phyloP scores from a whole-genome alignment of 352 stramenopile genomes.

The Globisporangium solare region DNA sequence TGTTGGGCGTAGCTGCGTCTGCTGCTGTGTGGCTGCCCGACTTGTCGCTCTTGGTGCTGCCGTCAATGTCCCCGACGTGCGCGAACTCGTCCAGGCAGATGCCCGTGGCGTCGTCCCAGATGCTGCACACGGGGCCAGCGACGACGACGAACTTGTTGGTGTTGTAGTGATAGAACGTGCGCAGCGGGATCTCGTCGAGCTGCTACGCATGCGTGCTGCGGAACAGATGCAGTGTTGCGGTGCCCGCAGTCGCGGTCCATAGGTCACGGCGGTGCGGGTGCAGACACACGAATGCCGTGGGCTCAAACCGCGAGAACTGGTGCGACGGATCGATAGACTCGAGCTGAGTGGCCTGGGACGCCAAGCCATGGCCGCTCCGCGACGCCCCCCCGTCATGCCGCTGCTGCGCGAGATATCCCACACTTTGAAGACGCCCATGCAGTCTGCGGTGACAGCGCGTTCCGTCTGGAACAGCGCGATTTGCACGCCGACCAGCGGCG shows the following conservation, averaged over 20 bases:
- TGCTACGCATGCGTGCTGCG: constrained; percentile 54
- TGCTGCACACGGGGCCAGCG: constrained; percentile 47
- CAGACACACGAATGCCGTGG: constrained; percentile 52
- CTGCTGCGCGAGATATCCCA: constrained; percentile 72
- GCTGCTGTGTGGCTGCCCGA: constrained; percentile 1
- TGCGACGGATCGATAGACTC: constrained; percentile 59
- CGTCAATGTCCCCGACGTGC: constrained; percentile 27
- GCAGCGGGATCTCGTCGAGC: constrained; percentile 63
- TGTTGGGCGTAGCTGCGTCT: constrained; percentile 13
- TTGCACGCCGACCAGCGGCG: constrained; percentile 70
- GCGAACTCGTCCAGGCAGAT: constrained; percentile 53
- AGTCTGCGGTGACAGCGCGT: constrained; percentile 75
- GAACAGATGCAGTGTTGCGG: constrained; percentile 51
- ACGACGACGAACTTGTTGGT: constrained; percentile 70
- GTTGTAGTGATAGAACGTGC: constrained; percentile 67
- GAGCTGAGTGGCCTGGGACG: constrained; percentile 52
- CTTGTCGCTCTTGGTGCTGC: not conserved
- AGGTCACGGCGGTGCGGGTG: constrained; percentile 53
- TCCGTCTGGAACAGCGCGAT: constrained; percentile 71
- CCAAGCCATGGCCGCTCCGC: constrained; percentile 11
- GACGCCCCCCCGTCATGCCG: constrained; percentile 15
- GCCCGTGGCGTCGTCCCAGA: constrained; percentile 67
- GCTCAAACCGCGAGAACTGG: constrained; percentile 49
- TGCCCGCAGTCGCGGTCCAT: constrained; percentile 44
- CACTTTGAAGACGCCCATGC: constrained; percentile 72